These are phyloP conservation scores for Kazachstania sp. DNA, from an alignment of 1,139 yeast species.

Conservation along the genomic window DNA sequence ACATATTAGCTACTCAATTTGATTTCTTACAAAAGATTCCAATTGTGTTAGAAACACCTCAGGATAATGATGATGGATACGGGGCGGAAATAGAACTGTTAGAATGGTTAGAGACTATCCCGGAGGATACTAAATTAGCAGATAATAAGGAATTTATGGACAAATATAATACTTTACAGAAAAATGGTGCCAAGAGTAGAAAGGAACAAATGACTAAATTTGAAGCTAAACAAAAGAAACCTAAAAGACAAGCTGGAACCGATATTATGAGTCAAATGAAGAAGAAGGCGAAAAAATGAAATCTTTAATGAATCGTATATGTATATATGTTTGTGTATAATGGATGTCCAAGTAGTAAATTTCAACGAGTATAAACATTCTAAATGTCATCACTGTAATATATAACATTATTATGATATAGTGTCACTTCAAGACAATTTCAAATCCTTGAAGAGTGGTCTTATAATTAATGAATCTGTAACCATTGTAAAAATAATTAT, in stretches of 20 bases:
- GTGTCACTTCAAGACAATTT: too few relatives aligned
- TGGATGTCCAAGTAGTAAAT: too few relatives aligned
- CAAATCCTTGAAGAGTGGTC: too few relatives aligned
- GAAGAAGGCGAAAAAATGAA: slow-evolving; percentile 4
- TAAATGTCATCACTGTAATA: too few relatives aligned
- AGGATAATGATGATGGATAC: slow-evolving; percentile 52
- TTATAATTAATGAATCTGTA: neutral
- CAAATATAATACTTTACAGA: slow-evolving; percentile 44
- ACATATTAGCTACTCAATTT: slow-evolving; percentile 47
- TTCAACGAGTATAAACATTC: too few relatives aligned
- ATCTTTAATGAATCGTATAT: neutral
- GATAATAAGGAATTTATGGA: slow-evolving; percentile 50
- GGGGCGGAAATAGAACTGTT: slow-evolving; percentile 71
- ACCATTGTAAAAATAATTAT: neutral
- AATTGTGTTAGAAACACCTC: slow-evolving; percentile 82
- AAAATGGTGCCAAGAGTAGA: slow-evolving; percentile 51
- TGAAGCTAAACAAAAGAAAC: slow-evolving; percentile 28
- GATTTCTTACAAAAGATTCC: slow-evolving; percentile 58
- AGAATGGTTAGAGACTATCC: slow-evolving; percentile 33
- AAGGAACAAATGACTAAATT: slow-evolving; percentile 35
- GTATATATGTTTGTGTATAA: too few relatives aligned
- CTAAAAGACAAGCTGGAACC: slow-evolving; percentile 11
- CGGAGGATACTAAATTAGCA: slow-evolving; percentile 30
- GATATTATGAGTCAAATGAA: slow-evolving; percentile 11
- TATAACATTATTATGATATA: too few relatives aligned